Conservation (phyloP, 192 early-diverging fungal genomes). For the Lobulomyces angularis region DNA sequence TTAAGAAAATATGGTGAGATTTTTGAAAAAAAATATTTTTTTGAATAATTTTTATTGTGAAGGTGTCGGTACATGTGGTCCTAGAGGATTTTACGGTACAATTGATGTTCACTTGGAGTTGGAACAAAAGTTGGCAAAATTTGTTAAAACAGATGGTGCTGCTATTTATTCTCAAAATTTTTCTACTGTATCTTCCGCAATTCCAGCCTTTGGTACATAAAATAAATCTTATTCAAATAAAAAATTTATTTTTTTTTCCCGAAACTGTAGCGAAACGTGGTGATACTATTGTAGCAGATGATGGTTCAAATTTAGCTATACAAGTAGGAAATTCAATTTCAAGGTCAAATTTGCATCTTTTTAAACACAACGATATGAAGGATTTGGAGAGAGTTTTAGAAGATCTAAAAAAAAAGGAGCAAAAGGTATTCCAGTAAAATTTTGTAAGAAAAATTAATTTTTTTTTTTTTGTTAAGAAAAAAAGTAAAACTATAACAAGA, state of each 20-base stretch:
- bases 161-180: conserved; percentile 95
- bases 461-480: conserved; percentile 28
- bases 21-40: no score
- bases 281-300: conserved; percentile 87
- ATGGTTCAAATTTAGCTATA: conserved; percentile 73
- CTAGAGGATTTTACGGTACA: conserved; percentile 90
- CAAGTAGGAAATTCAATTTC: conserved; percentile 84
- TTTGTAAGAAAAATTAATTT: not conserved
- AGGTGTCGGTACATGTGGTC: conserved; percentile 90
- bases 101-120: conserved; percentile 90
- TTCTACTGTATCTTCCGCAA: conserved; percentile 78
- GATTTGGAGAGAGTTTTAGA: conserved; percentile 79
- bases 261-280: conserved; percentile 95
- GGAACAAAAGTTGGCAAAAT: conserved; percentile 71
- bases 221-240: no score
- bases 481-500: conserved; percentile 68
- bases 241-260: no score
- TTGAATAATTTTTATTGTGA: no score
- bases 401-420: conserved; percentile 57
- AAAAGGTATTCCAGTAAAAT: conserved; percentile 21
- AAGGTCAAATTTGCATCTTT: conserved; percentile 79
- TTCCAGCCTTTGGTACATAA: conserved; percentile 93
- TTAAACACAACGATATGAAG: conserved; percentile 93
- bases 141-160: conserved; percentile 69
- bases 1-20: conserved; percentile 90